Percentiles rank a stretch among this genome's conserved stretches.
phyloP scores from a whole-genome alignment of 257 asterid genomes.

The Forsythia viridissima region DNA sequence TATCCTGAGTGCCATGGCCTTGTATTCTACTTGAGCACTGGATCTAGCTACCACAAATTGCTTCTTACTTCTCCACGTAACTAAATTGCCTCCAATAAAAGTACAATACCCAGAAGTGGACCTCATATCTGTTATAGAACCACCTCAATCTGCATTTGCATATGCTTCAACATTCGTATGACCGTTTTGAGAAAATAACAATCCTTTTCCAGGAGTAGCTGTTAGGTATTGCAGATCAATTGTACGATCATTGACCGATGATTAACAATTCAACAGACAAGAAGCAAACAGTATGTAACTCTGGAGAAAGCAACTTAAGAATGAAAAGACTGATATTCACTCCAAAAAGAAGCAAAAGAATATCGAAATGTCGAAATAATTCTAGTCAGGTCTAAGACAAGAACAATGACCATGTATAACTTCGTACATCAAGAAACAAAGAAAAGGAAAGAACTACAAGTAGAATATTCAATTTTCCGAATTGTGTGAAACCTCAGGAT shows the following conservation, averaged over 20 bases:
- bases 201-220: no score
- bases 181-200: no score
- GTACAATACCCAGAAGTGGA: no score
- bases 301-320: not conserved
- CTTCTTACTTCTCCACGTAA: no score
- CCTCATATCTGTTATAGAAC: no score
- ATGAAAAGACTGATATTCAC: not conserved
- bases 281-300: not conserved
- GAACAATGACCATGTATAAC: not conserved
- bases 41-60: no score
- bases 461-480: conserved; percentile 17
- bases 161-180: no score
- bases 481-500: conserved; percentile 65
- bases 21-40: no score
- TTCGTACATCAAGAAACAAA: conserved; percentile 12
- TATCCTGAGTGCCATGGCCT: no score
- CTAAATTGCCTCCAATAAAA: no score
- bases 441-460: conserved; percentile 7
- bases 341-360: not conserved
- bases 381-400: not conserved
- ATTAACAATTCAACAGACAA: not conserved
- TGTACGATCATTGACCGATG: not conserved
- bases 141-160: no score
- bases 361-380: not conserved
- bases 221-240: no score